Evolutionary conservation across 148 eudicot species (phyloP), one percentile per base, ranked within the genome.

Genomic region (Nepenthes mirabilis): DNA sequence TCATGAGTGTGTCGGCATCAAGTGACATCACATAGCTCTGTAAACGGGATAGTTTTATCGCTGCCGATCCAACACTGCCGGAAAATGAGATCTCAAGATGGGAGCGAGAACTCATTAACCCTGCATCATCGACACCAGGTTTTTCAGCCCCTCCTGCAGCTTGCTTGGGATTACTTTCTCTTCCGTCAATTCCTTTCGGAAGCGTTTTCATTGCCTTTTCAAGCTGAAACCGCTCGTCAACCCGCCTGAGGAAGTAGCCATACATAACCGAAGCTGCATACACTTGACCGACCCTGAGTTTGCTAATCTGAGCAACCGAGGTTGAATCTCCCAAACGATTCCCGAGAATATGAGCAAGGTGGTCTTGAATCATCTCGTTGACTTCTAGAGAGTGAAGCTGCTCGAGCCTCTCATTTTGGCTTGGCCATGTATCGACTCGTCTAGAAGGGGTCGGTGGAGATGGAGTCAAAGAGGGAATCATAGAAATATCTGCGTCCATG

Each of bases 211-310:
- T 81, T 0, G 79, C 71, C 74, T 93, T 86, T 60, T 93, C 99
- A 1, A 93, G 82, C 78, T 93, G 96, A 72, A 88, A 93, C 68
- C 96, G 76, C 74, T 93, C 85, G 62, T 88, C 99, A 2, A 93
- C 82, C 52, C 96, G 81, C 73, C 78, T 93, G 37, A 93, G 89
- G 72, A 93, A 93, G 78, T 93, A 93, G 5, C 99, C 96, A 56
- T 88, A 93, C 95, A 93, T 93, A 47, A 88, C 81, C 13, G 99
- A 93, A 13, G 96, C 99, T 2, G 99, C 99, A 72, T 93, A 93
- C 13, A 89, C 99, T 59, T 93, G 99, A 14, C 99, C 99, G 9
- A 89, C 87, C 61, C 89, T 70, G 33, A 86, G 77, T 65, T 86
- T 93, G 85, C 99, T 93, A 59, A 93, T 80, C 67, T 86, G 78